These are phyloP conservation scores for Phyllosticta capitalensis DNA, from an alignment of 2,329 filamentous ascomycete species.

Conservation along the genomic window DNA sequence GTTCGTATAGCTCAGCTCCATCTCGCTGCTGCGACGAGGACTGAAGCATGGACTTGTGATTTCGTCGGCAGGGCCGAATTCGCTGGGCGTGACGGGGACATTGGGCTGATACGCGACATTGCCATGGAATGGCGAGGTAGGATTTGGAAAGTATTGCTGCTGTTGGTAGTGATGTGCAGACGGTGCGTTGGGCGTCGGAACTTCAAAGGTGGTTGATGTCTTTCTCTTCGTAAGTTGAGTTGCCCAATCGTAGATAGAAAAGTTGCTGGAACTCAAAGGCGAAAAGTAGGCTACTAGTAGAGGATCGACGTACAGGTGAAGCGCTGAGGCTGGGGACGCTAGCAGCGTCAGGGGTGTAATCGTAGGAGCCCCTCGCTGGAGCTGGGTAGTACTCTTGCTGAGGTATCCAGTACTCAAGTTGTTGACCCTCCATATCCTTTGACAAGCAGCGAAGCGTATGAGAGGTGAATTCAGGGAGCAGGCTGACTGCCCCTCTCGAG, in stretches of 20 bases:
- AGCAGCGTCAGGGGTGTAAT: constrained; percentile 25
- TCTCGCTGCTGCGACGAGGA: neutral
- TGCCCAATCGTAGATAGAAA: neutral
- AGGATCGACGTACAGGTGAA: constrained; percentile 26
- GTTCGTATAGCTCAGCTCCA: neutral
- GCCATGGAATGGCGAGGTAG: constrained; percentile 19
- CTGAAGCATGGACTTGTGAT: neutral
- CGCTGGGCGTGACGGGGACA: constrained; percentile 30
- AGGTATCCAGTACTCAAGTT: constrained; percentile 27
- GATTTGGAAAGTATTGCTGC: constrained; percentile 6
- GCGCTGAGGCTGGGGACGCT: constrained; percentile 30
- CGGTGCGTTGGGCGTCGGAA: constrained; percentile 14
- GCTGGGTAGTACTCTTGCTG: constrained; percentile 25
- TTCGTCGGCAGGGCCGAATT: constrained; percentile 31
- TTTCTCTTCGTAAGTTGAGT: constrained; percentile 8
- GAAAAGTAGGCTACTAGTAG: neutral
- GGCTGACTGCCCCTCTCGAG: neutral
- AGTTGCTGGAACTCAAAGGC: neutral
- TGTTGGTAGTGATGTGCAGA: neutral
- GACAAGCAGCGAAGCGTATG: neutral
- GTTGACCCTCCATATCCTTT: constrained; percentile 25
- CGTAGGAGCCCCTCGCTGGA: constrained; percentile 24
- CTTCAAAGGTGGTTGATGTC: constrained; percentile 29
- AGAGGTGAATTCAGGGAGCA: neutral
- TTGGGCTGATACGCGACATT: constrained; percentile 22